Percentiles rank a stretch among this genome's conserved stretches.
These are phyloP conservation scores for Torulaspora globosa DNA, from an alignment of 1,139 yeast species.

Conservation along the genomic window DNA sequence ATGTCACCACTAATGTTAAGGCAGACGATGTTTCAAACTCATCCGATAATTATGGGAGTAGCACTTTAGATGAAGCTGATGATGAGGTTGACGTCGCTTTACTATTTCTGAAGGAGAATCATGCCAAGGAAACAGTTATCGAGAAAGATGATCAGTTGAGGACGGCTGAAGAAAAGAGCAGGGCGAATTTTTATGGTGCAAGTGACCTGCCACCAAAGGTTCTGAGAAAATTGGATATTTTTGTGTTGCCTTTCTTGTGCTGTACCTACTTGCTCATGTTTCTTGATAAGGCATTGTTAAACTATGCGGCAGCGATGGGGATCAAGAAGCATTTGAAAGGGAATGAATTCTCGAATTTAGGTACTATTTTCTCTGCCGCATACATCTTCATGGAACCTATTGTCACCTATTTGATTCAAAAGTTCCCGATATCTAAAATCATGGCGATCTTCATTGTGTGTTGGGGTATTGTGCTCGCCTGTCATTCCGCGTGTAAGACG, in stretches of 20 bases:
- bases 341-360: slow-evolving; percentile 49
- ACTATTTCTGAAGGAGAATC: slow-evolving; percentile 24
- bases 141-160: slow-evolving; percentile 10
- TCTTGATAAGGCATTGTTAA: slow-evolving; percentile 47
- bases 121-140: slow-evolving; percentile 15
- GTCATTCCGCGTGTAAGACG: slow-evolving; percentile 47
- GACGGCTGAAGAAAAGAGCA: slow-evolving; percentile 1
- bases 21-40: slow-evolving; percentile 7
- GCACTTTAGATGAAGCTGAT: slow-evolving; percentile 2
- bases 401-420: slow-evolving; percentile 49
- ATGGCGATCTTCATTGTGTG: slow-evolving; percentile 43
- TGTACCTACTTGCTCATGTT: slow-evolving; percentile 48
- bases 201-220: slow-evolving; percentile 29
- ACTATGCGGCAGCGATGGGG: slow-evolving; percentile 52
- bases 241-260: slow-evolving; percentile 46
- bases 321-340: slow-evolving; percentile 43
- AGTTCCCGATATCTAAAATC: slow-evolving; percentile 51
- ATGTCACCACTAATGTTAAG: slow-evolving; percentile 1
- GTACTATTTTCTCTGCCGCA: slow-evolving; percentile 54
- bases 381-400: slow-evolving; percentile 56
- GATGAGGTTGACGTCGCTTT: slow-evolving; percentile 28
- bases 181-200: slow-evolving; percentile 26
- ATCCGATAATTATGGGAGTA: slow-evolving; percentile 4
- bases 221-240: slow-evolving; percentile 42
- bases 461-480: slow-evolving; percentile 52